Base-by-base conservation (phyloP, 164 flowering plant species). In the Liquidambar formosana region DNA sequence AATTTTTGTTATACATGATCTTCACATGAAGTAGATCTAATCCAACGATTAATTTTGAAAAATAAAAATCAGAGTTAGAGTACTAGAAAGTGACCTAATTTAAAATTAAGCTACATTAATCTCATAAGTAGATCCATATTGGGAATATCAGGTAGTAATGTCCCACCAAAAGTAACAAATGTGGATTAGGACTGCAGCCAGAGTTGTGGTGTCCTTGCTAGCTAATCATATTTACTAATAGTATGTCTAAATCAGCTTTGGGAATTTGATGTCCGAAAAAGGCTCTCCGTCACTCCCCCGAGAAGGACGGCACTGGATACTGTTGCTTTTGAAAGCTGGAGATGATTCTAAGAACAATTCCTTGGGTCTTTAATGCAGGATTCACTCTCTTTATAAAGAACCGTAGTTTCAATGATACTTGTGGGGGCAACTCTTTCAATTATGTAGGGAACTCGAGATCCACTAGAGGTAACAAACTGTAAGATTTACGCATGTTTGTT, bases 381-480 rank as follows among this genome's bases (percentile, higher is more conserved):
- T 33, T 6, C 25, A 22, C 10, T 53, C n/a, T 53, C 23, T 19
- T 25, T 53, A 15, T 53, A 22, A 22, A 53, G 27, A 19, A 53
- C 8, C 8, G n/a, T 53, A 21, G 57, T 53, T 53, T 6, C 57
- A 53, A 53, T 53, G 57, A 53, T 53, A 53, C 57, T 22, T 53
- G 57, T 53, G 57, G 57, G 57, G 57, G 41, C 57, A 53, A 10
- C 57, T n/a, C 26, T 22, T 53, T 53, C 57, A 53, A 53, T 53
- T 53, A 22, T 53, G 57, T 53, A 6, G 57, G 23, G 26, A 22
- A 53, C 5, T 25, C 11, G 19, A 53, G 57, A 11, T 53, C 57
- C 57, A 53, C 57, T 22, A 53, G 19, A 53, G 57, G 9, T 19
- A n/a, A 19, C 22, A 53, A 10, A 53, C 57, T 10, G 23, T 18